phyloP scores from a whole-genome alignment of 1,284 basidiomycete species.

The Tilletia horrida region DNA sequence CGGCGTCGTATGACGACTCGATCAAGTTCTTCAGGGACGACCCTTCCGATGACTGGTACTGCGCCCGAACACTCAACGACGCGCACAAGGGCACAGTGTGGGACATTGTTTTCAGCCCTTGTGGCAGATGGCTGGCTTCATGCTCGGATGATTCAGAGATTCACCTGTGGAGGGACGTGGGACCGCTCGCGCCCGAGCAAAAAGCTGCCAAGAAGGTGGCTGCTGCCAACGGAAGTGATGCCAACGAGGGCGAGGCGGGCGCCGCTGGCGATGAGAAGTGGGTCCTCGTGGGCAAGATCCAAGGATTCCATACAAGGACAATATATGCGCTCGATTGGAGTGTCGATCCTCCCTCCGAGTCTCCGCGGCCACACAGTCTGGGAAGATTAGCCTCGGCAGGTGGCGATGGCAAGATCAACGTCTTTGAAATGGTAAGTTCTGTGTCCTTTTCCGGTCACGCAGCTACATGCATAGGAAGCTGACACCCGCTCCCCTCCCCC shows the following conservation, averaged over 20 bases:
- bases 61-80: conserved; percentile 69
- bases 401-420: conserved; percentile 70
- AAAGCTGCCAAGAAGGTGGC: background rate
- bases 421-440: conserved; percentile 67
- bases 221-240: conserved; percentile 40
- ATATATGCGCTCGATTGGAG: conserved; percentile 78
- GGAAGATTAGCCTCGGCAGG: conserved; percentile 74
- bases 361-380: conserved; percentile 50
- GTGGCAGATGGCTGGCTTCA: conserved; percentile 77
- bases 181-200: conserved; percentile 11
- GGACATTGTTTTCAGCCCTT: conserved; percentile 74
- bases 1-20: conserved; percentile 93
- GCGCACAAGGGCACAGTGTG: conserved; percentile 83
- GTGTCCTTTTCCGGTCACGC: background rate
- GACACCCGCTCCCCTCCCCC: too few relatives aligned
- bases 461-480: background rate
- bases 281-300: conserved; percentile 50
- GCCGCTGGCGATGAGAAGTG: conserved; percentile 55
- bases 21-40: conserved; percentile 93
- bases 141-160: conserved; percentile 72
- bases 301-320: conserved; percentile 64
- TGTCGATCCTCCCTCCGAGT: conserved; percentile 47
- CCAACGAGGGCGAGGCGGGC: conserved; percentile 40
- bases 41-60: conserved; percentile 90
- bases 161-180: conserved; percentile 58